A percentile compares a stretch with the other conserved stretches of the same genome.
Conservation (phyloP, 2,329 filamentous ascomycete species). For the Ophioceras dolichostomum region DNA sequence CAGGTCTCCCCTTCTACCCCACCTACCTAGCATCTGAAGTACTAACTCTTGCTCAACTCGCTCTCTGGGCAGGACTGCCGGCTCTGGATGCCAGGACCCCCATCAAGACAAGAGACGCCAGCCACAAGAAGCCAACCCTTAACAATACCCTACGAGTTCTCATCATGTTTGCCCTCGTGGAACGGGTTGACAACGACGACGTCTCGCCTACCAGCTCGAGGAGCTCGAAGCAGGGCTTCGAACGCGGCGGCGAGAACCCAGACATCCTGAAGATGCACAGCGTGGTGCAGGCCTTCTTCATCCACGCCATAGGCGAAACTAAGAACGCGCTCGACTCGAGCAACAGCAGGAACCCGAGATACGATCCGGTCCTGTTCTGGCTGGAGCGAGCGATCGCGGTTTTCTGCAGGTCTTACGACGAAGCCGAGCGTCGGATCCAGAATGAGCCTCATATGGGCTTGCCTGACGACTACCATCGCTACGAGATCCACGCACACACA, state of each 20-base stretch:
- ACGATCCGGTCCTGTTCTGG: conserved; percentile 33
- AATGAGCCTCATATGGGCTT: conserved; percentile 27
- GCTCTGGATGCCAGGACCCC: conserved; percentile 32
- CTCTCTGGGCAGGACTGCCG: conserved; percentile 21
- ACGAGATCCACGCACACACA: conserved; percentile 36
- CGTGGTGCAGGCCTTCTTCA: conserved; percentile 40
- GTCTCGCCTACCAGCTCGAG: conserved; percentile 26
- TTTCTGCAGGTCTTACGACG: conserved; percentile 35
- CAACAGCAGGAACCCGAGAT: too few relatives aligned
- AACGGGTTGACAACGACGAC: conserved; percentile 33
- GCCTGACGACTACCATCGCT: conserved; percentile 39
- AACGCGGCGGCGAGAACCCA: conserved; percentile 29
- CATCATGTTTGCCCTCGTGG: conserved; percentile 38
- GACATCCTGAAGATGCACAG: conserved; percentile 38
- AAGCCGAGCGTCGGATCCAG: conserved; percentile 29
- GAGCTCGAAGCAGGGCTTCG: conserved; percentile 20
- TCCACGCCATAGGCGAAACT: conserved; percentile 29
- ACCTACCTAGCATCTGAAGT: background rate
- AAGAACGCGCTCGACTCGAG: too few relatives aligned
- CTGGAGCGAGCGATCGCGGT: conserved; percentile 32
- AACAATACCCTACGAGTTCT: conserved; percentile 37
- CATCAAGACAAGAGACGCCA: conserved; percentile 28
- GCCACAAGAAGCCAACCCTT: conserved; percentile 21
- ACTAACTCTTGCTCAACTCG: background rate
- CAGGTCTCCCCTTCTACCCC: background rate